phyloP scores from a whole-genome alignment of 306 rosid genomes.

The Rosa multiflora region DNA sequence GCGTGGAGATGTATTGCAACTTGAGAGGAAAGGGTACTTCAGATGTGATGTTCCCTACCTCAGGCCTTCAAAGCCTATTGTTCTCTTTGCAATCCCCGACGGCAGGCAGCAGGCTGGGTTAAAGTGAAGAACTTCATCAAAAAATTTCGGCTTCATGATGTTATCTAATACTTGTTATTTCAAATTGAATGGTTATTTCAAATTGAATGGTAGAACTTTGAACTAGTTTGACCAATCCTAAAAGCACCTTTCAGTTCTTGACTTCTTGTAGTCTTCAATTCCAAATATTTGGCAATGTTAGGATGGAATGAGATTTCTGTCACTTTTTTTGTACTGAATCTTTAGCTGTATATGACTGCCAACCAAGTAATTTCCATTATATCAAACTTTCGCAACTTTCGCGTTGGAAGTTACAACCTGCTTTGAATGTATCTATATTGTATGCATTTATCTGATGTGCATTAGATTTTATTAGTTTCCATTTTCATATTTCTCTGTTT shows the following conservation, averaged over 20 bases:
- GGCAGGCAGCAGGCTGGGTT: constrained; percentile 68
- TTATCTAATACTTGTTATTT: neutral
- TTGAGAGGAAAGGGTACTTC: constrained; percentile 94
- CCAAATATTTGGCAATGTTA: neutral
- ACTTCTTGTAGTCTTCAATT: neutral
- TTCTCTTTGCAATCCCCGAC: constrained; percentile 76
- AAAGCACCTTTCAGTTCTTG: neutral
- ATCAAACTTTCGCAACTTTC: neutral
- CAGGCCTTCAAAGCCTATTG: constrained; percentile 65
- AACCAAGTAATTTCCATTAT: neutral
- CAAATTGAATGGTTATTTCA: neutral
- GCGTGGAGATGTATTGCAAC: constrained; percentile 78
- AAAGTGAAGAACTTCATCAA: constrained; percentile 35
- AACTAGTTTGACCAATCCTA: neutral
- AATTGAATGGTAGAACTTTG: neutral
- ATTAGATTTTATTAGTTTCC: too few relatives aligned
- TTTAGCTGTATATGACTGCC: neutral
- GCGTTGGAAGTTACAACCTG: neutral
- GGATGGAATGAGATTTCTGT: neutral
- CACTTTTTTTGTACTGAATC: neutral
- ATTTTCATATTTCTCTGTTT: neutral
- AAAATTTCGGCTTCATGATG: neutral
- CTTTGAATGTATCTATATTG: neutral
- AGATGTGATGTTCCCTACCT: constrained; percentile 78
- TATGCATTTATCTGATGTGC: neutral